Base-by-base conservation (phyloP, 1,284 basidiomycete genomes). In the Trichosporon sp. region DNA sequence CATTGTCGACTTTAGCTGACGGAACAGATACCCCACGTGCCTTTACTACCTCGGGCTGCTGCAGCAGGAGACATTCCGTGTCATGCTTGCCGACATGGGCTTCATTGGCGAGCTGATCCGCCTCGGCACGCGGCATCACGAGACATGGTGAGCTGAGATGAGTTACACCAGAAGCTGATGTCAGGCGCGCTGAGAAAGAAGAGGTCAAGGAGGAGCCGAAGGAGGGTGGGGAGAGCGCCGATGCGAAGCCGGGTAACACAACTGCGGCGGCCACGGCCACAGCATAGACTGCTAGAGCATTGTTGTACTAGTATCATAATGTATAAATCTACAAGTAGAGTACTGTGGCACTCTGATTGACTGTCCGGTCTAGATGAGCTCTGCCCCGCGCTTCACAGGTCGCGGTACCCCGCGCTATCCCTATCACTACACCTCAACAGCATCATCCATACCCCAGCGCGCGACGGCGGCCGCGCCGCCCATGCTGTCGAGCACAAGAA, bases 401-500 rank as follows among this genome's bases (percentile, higher is more conserved):
- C n/a, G n/a, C n/a, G n/a, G n/a, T n/a, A n/a, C n/a, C n/a, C n/a
- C n/a, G n/a, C n/a, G n/a, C n/a, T n/a, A n/a, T n/a, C n/a, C n/a
- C n/a, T n/a, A n/a, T n/a, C n/a, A 11, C 27, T 29, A 5, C 5
- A 54, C 25, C 29, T 60, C 60, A 27, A 60, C 59, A 10, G 40
- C 58, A 4, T 32, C 56, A n/a, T 13, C 62, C 71, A 78, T 73
- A 2, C 65, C 73, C 77, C 77, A 81, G 37, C 71, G 60, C 1
- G 62, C 69, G 3, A 71, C 74, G 4, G 63, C 65, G 1, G 75
- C 75, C 4, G 59, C 60, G 9, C 86, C 85, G 59, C 89, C 89
- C 21, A 88, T 89, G 70, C 84, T 87, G 31, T 92, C 91, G 76
- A 95, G 89, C n/a, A 88, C 84, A 70, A 95, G 88, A 73, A 97